Evolutionary conservation across 2,329 filamentous ascomycete genomes (phyloP), one percentile per base, ranked within the genome.

Genomic region (Sclerotinia subarctica): DNA sequence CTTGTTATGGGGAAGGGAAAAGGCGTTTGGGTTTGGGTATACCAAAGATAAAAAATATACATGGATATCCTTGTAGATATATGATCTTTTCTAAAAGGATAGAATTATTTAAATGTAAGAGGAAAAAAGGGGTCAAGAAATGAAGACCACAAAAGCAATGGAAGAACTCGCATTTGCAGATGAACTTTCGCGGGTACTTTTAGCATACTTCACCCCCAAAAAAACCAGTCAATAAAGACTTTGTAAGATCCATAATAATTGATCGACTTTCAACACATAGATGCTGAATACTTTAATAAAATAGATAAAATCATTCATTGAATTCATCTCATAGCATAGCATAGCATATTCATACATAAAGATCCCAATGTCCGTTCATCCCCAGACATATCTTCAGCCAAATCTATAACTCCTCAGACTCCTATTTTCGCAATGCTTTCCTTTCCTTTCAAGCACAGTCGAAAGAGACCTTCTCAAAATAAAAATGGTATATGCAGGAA

Each of bases 401-500:
- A 8, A 29, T 66, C 32, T 60, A 42, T n/a, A 60, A 60, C 54
- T 66, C 64, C 54, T 49, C 54, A 21, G n/a, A 47, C 46, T 38
- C 53, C 64, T 60, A 13, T 44, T 59, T 58, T 29, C 35, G 32
- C 54, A 49, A 52, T 47, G 54, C n/a, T 58, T 51, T 52, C 29
- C 42, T 56, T 32, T 29, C n/a, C 29, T 2, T 54, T 47, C 59
- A n/a, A 62, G 21, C 29, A 51, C 5, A 6, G n/a, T 63, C 15
- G 26, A 26, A 21, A 58, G 21, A 26, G 29, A n/a, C 32, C 44
- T 29, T 44, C 32, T 26, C 42, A 10, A 67, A 67, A 63, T 63
- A 63, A 67, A 67, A 62, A 63, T 63, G 65, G 65, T 67, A 63
- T 67, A 67, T 67, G 56, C 24, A 60, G 56, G 46, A 52, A 52